Evolutionary conservation across 2,329 filamentous ascomycete species (phyloP), one percentile per base, ranked within the genome.

Genomic region (Aureobasidium sp.): DNA sequence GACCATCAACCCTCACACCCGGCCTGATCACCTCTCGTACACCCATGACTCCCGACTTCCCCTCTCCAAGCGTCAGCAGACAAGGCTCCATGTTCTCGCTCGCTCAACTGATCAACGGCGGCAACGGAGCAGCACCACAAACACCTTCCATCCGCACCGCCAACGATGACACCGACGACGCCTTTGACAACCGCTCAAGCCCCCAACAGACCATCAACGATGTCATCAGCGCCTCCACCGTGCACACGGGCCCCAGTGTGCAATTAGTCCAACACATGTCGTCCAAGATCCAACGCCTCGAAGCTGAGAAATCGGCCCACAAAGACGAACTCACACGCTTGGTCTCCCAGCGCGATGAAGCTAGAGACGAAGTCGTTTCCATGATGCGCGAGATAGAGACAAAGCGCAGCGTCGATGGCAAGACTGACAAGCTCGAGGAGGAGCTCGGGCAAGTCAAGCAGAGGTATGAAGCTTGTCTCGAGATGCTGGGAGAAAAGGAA

Each of bases 181-280:
- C 79, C n/a, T 73, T 81, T 27, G 82, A 84, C 53, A 80, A 77
- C 17, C 77, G 80, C 2, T 82, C 81, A 0, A 88, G 85, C 3
- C 87, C 87, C 1, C 85, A 85, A 42, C 86, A 87, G 63, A 85
- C 88, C 7, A 83, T 89, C 63, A 88, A 91, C 36, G 73, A 75
- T 63, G 67, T 75, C 53, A 66, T 74, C 48, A 69, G 67, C 62
- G 72, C 70, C 15, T 96, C 91, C 0, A 97, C 93, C 0, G 88
- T 91, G 9, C 93, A 87, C 0, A 92, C 93, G 0, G 94, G 94
- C 0, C 94, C 94, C 0, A 93, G 89, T 0, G 93, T 99, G 1
- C 93, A 97, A 75, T 84, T 99, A 0, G 92, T 99, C 17, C 94
- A 97, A 76, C 85, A 93, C 59, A 96, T 99, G 90, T 95, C 90